These are phyloP conservation scores for Xenoacremonium recifei DNA, from an alignment of 2,329 filamentous ascomycete species.

Conservation along the genomic window DNA sequence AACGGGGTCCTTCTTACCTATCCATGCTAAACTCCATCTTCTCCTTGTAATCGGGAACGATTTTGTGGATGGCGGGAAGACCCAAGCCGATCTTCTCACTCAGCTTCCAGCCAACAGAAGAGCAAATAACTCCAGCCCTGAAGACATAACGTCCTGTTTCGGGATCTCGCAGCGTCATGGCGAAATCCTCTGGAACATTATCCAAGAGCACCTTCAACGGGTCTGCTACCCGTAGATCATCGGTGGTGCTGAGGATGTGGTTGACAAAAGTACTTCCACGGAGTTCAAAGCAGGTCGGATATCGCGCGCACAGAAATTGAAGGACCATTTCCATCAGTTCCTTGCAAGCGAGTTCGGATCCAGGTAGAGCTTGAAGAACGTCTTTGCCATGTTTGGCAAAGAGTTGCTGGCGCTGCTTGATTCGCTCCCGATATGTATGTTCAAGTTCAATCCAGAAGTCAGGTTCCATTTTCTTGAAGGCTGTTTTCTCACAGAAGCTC, in stretches of 20 bases:
- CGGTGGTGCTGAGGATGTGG: constrained; percentile 60
- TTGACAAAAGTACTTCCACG: constrained; percentile 64
- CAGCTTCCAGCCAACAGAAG: constrained; percentile 77
- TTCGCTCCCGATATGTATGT: constrained; percentile 64
- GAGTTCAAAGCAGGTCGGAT: constrained; percentile 71
- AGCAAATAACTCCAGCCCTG: constrained; percentile 75
- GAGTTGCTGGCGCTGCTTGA: constrained; percentile 66
- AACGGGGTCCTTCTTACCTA: constrained; percentile 49
- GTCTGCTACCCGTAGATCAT: constrained; percentile 58
- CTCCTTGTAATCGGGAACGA: constrained; percentile 79
- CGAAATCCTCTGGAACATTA: constrained; percentile 84
- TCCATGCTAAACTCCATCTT: constrained; percentile 91
- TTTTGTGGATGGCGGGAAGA: constrained; percentile 68
- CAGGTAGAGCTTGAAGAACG: constrained; percentile 68
- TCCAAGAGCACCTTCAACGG: constrained; percentile 71
- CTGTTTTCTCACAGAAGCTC: constrained; percentile 41
- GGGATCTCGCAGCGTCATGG: constrained; percentile 69
- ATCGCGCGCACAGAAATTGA: constrained; percentile 75
- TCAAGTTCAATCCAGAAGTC: constrained; percentile 93
- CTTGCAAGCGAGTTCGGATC: constrained; percentile 76
- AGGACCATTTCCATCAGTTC: constrained; percentile 86
- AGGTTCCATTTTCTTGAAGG: constrained; percentile 72
- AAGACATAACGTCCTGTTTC: constrained; percentile 71
- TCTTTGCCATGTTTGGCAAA: constrained; percentile 60
- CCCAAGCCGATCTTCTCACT: constrained; percentile 69